A percentile compares a stretch with the other conserved stretches of the same genome.
phyloP scores from a whole-genome alignment of 371 early-diverging fungal genomes.

The Quaeritorhiza haematococci region DNA sequence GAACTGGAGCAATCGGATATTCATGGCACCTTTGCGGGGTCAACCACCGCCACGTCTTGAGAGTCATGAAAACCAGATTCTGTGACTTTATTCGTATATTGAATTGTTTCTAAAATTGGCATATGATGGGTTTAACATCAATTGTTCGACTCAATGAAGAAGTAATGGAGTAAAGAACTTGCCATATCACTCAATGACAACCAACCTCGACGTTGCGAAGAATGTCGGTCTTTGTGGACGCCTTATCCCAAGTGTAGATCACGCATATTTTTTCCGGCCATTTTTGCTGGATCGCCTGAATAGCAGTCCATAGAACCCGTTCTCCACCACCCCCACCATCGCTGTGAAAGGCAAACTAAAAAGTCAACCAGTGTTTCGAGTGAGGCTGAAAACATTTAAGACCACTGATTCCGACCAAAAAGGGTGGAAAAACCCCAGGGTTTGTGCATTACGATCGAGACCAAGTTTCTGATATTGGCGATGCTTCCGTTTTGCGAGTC shows the following conservation, averaged over 20 bases:
- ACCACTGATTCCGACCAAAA: conserved; percentile 52
- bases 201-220: conserved; percentile 61
- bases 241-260: conserved; percentile 75
- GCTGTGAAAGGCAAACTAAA: conserved; percentile 27
- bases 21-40: conserved; percentile 57
- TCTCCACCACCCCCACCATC: conserved; percentile 95
- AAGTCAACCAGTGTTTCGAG: not conserved
- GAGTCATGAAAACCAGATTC: conserved; percentile 55
- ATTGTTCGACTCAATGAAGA: too few species aligned
- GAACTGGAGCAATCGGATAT: too few species aligned
- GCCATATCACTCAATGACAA: too few species aligned
- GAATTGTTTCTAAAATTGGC: conserved; percentile 63
- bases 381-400: not conserved
- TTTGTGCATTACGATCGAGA: too few species aligned
- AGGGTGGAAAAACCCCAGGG: conserved; percentile 82
- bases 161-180: too few species aligned
- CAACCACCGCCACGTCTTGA: conserved; percentile 60
- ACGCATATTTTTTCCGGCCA: conserved; percentile 60
- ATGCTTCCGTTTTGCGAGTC: too few species aligned
- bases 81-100: conserved; percentile 57
- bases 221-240: conserved; percentile 47
- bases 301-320: conserved; percentile 86
- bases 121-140: too few species aligned
- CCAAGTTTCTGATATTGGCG: too few species aligned
- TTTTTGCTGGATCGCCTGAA: conserved; percentile 66